These are phyloP conservation scores for Trichoderma aggressivum DNA, from an alignment of 2,329 filamentous ascomycete genomes.

Conservation along the genomic window DNA sequence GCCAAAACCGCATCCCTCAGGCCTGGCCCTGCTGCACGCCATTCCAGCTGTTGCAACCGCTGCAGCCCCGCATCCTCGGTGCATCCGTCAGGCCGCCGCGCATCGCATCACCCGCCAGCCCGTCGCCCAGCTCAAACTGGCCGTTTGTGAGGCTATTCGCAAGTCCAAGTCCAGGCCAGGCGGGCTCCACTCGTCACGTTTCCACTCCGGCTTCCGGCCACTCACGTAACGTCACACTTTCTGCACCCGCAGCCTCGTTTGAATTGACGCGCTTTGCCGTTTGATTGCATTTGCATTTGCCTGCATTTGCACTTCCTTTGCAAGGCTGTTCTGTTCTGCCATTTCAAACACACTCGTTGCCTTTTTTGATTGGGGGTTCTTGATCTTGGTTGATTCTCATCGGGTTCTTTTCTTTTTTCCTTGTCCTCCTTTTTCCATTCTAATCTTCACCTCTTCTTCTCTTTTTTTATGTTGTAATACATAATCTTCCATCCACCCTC, in stretches of 20 bases:
- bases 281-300: neutral
- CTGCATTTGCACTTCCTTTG: neutral
- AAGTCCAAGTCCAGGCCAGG: conserved; percentile 19
- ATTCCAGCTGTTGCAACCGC: conserved; percentile 26
- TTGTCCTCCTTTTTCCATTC: neutral
- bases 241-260: conserved; percentile 18
- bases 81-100: conserved; percentile 24
- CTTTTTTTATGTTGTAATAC: neutral
- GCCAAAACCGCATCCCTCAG: conserved; percentile 38
- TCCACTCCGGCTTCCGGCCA: conserved; percentile 21
- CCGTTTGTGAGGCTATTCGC: conserved; percentile 42
- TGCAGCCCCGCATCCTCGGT: conserved; percentile 23
- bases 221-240: conserved; percentile 25
- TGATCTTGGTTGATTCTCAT: neutral
- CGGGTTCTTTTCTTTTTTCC: neutral
- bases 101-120: conserved; percentile 13
- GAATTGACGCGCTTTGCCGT: conserved; percentile 7
- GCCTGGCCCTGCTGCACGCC: conserved; percentile 29
- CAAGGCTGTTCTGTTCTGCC: conserved; percentile 1
- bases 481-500: neutral
- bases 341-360: neutral
- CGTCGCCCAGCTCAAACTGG: conserved; percentile 27
- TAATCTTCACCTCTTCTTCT: neutral
- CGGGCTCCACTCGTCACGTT: conserved; percentile 19
- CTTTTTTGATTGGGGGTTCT: neutral